Evolutionary conservation across 352 stramenopile species (phyloP), one percentile per base, ranked within the genome.

Genomic region (Thraustotheca clavata): DNA sequence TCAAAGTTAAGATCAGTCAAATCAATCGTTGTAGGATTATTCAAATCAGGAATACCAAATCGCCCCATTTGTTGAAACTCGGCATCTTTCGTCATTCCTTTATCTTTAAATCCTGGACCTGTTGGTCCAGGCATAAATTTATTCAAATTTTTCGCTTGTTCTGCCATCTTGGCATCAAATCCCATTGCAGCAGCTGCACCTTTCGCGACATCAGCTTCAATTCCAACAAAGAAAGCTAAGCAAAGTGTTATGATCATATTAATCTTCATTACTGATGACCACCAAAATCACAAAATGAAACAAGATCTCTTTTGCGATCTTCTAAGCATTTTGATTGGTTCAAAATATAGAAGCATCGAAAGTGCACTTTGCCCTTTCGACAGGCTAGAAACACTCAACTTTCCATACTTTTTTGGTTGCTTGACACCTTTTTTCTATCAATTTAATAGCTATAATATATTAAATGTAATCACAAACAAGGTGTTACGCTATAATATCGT

Each of bases 1-100:
- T 65, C 57, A 65, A 65, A 65, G 41, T 65, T 65, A 14, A 65
- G 57, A n/a, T 65, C 57, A 18, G 57, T 65, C 31, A 65, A 46
- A 16, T 65, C 57, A 20, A 47, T 16, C 16, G 57, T 22, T 20
- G 40, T 52, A 9, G 57, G 57, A 46, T 65, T 65, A 46, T 65
- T 54, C 22, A 65, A 22, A 43, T 65, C 57, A 14, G 57, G 57
- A 22, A 65, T 65, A 20, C 57, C 57, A 39, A 65, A 65, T 12
- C 57, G 36, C n/a, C 47, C 57, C 57, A 65, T 65, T 54, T 65
- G 57, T 8, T 29, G 6, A 27, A 65, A 65, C 22, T 65, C 57
- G 7, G 38, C 57, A 4, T 65, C 38, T 7, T 43, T 43, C 6
- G 57, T 65, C 38, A 65, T 55, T 20, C 57, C 57, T 26, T 65